A percentile compares a stretch with the other conserved stretches of the same genome.
Conservation (phyloP, 306 rosid species). For the Gastrolobium bilobum region DNA sequence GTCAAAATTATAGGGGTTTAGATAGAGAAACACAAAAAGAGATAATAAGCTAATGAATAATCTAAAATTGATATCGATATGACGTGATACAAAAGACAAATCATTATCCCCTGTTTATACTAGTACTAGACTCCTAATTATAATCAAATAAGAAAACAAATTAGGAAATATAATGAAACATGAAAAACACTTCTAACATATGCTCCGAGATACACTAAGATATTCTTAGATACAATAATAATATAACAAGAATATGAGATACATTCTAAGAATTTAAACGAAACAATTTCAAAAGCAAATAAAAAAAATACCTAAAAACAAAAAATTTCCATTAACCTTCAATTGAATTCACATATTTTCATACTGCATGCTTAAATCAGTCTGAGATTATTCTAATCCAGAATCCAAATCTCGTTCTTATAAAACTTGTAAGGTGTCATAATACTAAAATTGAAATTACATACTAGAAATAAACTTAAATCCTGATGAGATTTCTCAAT, state of each 20-base stretch:
- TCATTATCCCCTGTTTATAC: not conserved
- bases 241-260: not conserved
- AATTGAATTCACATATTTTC: not conserved
- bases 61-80: not conserved
- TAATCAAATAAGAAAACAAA: not conserved
- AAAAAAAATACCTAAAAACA: not conserved
- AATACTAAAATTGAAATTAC: not conserved
- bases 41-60: not conserved
- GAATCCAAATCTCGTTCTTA: conserved; percentile 31
- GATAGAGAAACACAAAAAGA: not conserved
- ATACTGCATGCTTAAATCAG: conserved; percentile 18
- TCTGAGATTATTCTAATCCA: conserved; percentile 20
- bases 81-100: conserved; percentile 10
- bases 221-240: not conserved
- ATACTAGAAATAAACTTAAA: not conserved
- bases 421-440: not conserved
- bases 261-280: not conserved
- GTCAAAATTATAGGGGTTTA: not conserved
- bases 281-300: not conserved
- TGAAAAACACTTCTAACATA: not conserved
- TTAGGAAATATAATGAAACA: not conserved
- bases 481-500: conserved; percentile 31
- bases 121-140: not conserved
- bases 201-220: not conserved
- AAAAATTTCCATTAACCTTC: not conserved